These are phyloP conservation scores for Gloeopeniophorella convolvens DNA, from an alignment of 768 basidiomycete species.

Conservation along the genomic window DNA sequence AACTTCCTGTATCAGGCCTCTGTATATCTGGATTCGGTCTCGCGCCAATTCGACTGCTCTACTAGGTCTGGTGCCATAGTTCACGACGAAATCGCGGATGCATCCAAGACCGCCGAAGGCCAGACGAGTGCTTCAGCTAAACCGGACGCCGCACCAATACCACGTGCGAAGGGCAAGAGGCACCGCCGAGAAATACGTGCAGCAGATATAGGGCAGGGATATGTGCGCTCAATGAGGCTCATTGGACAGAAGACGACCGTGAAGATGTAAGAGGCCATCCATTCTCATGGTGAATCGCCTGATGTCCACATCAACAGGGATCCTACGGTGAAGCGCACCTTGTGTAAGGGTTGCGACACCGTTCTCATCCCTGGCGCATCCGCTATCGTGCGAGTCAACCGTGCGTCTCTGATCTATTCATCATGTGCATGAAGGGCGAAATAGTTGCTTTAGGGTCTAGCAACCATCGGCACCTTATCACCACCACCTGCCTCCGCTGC, in stretches of 20 bases:
- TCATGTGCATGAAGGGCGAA: too few species aligned
- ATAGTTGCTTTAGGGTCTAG: slow-evolving; percentile 32
- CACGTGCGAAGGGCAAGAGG: neutral
- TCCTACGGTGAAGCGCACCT: slow-evolving; percentile 72
- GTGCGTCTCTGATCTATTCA: too few species aligned
- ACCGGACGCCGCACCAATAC: neutral
- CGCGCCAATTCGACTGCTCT: neutral
- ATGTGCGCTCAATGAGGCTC: slow-evolving; percentile 57
- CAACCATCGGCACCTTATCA: slow-evolving; percentile 48
- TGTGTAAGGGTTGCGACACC: slow-evolving; percentile 64
- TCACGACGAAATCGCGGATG: neutral
- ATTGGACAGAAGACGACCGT: slow-evolving; percentile 74
- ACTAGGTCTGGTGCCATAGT: neutral
- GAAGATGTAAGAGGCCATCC: slow-evolving; percentile 49
- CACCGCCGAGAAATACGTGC: slow-evolving; percentile 25
- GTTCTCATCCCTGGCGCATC: slow-evolving; percentile 66
- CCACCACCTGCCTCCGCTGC: slow-evolving; percentile 57
- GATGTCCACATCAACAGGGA: slow-evolving; percentile 42
- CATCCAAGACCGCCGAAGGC: too few species aligned
- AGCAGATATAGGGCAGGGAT: slow-evolving; percentile 55
- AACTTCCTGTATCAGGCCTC: slow-evolving; percentile 85
- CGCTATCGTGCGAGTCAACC: slow-evolving; percentile 54
- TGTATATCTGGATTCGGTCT: slow-evolving; percentile 45
- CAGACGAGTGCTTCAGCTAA: too few species aligned
- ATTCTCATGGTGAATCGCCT: neutral